Evolutionary conservation across 768 basidiomycete genomes (phyloP), one percentile per base, ranked within the genome.

Genomic region (Termitomyces sp.): DNA sequence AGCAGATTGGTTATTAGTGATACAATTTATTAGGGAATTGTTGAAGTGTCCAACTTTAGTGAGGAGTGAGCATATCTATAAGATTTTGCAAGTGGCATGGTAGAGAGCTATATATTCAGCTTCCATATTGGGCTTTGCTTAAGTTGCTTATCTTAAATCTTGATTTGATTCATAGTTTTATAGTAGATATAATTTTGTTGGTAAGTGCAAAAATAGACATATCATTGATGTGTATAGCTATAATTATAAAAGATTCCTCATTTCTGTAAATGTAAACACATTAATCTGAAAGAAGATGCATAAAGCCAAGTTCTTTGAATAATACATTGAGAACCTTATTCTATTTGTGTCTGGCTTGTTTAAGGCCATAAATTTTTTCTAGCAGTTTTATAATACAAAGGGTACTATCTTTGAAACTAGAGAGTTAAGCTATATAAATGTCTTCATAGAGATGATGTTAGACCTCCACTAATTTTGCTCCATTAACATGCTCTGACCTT

Each of bases 341-440:
- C 70, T 66, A 73, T 8, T 64, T 60, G 19, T 62, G 60, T 8
- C 68, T 64, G 10, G 69, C 58, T 45, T 71, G 69, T 47, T 69
- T 68, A 5, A 78, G 67, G 0, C 78, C 72, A 50, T 80, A 79
- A 4, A 81, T 56, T 66, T 62, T 11, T 64, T 59, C 0, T n/a
- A 59, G 47, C 0, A 76, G 62, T 0, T 45, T 41, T 30, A 28
- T 71, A 28, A 38, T 15, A 11, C 37, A 38, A 14, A 15, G 14
- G 14, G 2, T 38, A 15, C 14, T 14, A 38, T 38, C 68, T 0
- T 63, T 37, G 44, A 68, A 75, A 0, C 72, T 68, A 1, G 64
- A 60, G 0, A 74, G 75, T 60, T 77, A 74, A 8, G 46, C 5
- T 70, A 78, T 76, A 44, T 71, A 78, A 7, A 78, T 74, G 21